These are phyloP conservation scores for Arabidopsis lyrata DNA, from an alignment of 441 rosid genomes.

Conservation along the genomic window DNA sequence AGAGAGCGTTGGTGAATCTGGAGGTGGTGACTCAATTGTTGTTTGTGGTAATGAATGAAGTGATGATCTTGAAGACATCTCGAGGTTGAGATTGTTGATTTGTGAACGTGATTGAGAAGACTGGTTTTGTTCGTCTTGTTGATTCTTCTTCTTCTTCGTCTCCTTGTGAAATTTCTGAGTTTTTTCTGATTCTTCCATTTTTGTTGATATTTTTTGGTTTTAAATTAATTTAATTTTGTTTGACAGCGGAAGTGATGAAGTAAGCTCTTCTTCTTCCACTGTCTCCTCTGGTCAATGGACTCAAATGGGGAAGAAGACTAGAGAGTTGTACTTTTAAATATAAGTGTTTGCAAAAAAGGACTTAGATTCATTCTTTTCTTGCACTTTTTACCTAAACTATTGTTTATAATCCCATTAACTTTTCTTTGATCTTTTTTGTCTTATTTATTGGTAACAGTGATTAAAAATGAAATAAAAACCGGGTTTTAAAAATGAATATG, in stretches of 20 bases:
- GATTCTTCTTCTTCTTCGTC: slow-evolving; percentile 10
- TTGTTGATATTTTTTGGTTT: neutral
- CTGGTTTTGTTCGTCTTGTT: neutral
- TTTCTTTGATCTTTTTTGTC: no score
- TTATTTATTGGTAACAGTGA: no score
- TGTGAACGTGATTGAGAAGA: neutral
- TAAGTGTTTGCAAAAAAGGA: neutral
- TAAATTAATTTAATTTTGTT: neutral
- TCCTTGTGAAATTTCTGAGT: no score
- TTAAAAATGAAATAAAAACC: no score
- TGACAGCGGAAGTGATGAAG: slow-evolving; percentile 33
- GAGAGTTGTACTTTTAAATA: slow-evolving; percentile 1
- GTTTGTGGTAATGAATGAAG: slow-evolving; percentile 40
- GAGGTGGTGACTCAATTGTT: slow-evolving; percentile 40
- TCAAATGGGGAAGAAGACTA: slow-evolving; percentile 41
- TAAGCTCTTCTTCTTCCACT: slow-evolving; percentile 1
- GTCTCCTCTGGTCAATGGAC: slow-evolving; percentile 22
- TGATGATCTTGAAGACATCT: slow-evolving; percentile 45
- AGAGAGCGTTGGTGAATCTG: slow-evolving; percentile 40
- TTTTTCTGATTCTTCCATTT: slow-evolving; percentile 23
- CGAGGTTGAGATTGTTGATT: slow-evolving; percentile 1
- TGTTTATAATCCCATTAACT: no score
- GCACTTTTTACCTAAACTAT: neutral
- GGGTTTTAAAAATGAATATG: no score
- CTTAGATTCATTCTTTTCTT: neutral